Conservation (phyloP, 2,329 filamentous ascomycete species). For the Chaetomium strumarium region DNA sequence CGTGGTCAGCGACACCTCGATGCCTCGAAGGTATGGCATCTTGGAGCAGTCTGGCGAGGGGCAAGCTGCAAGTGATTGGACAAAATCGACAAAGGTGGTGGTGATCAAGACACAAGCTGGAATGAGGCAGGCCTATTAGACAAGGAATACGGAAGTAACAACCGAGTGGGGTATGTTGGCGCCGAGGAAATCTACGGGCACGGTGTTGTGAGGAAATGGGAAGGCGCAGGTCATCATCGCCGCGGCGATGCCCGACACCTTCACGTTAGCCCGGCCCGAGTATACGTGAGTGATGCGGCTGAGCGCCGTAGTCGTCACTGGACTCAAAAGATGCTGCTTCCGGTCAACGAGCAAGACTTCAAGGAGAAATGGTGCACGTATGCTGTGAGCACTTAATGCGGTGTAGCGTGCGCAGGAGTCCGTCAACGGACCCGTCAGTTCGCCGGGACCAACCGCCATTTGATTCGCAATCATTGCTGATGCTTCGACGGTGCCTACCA, state of each 20-base stretch:
- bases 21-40: conserved; percentile 47
- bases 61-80: background rate
- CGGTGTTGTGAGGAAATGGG: background rate
- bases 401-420: background rate
- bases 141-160: background rate
- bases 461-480: background rate
- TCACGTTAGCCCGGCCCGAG: background rate
- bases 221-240: background rate
- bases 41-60: background rate
- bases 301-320: background rate
- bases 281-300: background rate
- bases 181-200: background rate
- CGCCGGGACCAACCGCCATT: conserved; percentile 1
- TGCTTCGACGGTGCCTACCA: background rate
- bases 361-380: no score
- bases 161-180: background rate
- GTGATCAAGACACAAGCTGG: background rate
- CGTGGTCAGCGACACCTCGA: conserved; percentile 41
- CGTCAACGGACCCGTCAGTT: background rate
- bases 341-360: background rate
- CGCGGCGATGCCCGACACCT: background rate
- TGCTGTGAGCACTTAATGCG: no score
- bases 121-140: background rate
- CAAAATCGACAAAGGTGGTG: background rate
- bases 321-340: background rate